Evolutionary conservation across 345 rosid genomes (phyloP).

Genomic region (Citrus glauca): DNA sequence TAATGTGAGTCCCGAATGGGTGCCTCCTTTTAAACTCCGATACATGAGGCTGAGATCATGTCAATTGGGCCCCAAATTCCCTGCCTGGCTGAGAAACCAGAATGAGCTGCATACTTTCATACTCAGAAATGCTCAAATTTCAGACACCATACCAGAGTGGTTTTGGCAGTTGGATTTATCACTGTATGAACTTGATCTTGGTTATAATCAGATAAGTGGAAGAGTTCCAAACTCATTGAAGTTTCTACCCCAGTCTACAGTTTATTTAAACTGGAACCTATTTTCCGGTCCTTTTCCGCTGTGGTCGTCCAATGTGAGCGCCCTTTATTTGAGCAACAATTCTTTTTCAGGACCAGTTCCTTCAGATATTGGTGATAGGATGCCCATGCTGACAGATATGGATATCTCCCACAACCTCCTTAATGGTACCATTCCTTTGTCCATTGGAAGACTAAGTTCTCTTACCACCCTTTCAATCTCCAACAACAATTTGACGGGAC

Average conservation of each 20-base stretch:
- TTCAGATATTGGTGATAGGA: constrained; percentile 6
- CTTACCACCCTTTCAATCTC: constrained; percentile 1
- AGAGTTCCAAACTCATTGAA: constrained; percentile 8
- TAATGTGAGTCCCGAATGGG: constrained; percentile 3
- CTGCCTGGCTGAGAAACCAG: constrained; percentile 16
- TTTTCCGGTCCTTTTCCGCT: constrained; percentile 25
- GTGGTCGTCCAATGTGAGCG: constrained; percentile 20
- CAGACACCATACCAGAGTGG: constrained; percentile 20
- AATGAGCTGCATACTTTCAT: not conserved
- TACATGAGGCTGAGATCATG: constrained; percentile 6
- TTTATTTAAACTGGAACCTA: constrained; percentile 10
- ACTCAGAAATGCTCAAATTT: constrained; percentile 4
- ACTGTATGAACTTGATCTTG: constrained; percentile 5
- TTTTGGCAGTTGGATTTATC: constrained; percentile 11
- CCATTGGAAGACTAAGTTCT: not conserved
- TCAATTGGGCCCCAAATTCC: constrained; percentile 19
- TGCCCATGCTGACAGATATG: constrained; percentile 10
- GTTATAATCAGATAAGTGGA: constrained; percentile 14
- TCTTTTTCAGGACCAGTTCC: constrained; percentile 25
- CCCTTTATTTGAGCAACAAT: constrained; percentile 12
- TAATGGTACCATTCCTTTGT: constrained; percentile 11
- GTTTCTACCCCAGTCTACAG: not conserved
- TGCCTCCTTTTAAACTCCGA: constrained; percentile 20
- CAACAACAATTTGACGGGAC: constrained; percentile 4
- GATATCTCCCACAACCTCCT: constrained; percentile 21